Evolutionary conservation across 2,329 filamentous ascomycete species (phyloP).

Genomic region (Karstenula rhodostoma): DNA sequence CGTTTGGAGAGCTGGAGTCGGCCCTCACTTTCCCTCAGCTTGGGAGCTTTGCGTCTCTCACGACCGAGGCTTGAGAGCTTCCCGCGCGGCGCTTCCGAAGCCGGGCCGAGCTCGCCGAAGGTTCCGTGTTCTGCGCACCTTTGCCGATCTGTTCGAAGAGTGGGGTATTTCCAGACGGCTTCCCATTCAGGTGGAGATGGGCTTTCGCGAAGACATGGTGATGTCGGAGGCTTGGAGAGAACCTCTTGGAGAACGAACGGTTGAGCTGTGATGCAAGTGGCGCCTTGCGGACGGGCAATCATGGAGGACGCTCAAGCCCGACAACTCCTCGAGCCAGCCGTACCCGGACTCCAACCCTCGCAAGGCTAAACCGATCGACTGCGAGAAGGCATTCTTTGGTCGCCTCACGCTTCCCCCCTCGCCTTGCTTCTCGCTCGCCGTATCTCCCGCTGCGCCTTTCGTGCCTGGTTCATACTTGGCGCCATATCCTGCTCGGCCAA

Average conservation of each 20-base stretch:
- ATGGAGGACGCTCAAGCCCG: not conserved
- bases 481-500: conserved; percentile 55
- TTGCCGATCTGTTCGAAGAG: not conserved
- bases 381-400: not conserved
- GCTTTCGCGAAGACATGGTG: not conserved
- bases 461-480: conserved; percentile 73
- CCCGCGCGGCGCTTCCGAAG: not conserved
- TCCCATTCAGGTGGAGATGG: not conserved
- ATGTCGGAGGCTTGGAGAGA: not conserved
- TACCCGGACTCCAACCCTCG: not conserved
- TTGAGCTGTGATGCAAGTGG: not conserved
- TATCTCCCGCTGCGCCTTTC: conserved; percentile 69
- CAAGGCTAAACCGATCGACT: not conserved
- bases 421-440: conserved; percentile 37
- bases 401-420: conserved; percentile 8
- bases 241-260: not conserved
- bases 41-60: not conserved
- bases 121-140: not conserved
- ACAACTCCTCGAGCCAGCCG: not conserved
- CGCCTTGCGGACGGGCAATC: not conserved
- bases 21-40: not conserved
- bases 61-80: not conserved
- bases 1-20: not conserved
- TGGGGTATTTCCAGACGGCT: not conserved
- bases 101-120: not conserved